Conservation (phyloP, 306 rosid species). For the Neltuma alba region DNA sequence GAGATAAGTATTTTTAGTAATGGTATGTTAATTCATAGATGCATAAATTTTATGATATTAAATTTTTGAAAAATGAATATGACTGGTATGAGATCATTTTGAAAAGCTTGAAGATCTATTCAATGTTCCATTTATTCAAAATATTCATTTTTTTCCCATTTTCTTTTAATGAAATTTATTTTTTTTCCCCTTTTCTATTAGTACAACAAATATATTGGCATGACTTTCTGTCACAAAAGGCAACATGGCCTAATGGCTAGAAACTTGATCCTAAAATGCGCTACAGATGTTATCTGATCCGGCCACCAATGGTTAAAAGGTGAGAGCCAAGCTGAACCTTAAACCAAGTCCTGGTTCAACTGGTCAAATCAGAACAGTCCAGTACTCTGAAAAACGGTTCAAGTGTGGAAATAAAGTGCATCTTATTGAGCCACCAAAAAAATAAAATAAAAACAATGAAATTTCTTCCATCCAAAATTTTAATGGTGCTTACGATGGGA, state of each 20-base stretch:
- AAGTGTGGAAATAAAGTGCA: slow-evolving; percentile 1
- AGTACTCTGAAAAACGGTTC: neutral
- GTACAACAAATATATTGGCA: neutral
- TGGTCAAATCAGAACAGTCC: neutral
- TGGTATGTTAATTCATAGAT: neutral
- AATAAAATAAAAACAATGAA: neutral
- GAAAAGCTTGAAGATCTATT: neutral
- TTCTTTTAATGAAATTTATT: too few species aligned
- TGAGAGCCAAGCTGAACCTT: neutral
- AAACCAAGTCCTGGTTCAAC: neutral
- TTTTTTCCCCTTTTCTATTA: neutral
- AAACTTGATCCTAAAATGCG: neutral
- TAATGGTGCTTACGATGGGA: slow-evolving; percentile 68
- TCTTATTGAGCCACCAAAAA: neutral
- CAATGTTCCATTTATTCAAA: neutral
- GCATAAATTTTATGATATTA: neutral
- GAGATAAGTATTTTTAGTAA: neutral
- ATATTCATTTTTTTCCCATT: neutral
- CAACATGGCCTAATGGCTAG: neutral
- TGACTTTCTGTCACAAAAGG: neutral
- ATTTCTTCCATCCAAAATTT: slow-evolving; percentile 24
- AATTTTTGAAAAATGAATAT: neutral
- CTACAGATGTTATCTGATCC: neutral
- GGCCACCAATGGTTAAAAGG: neutral
- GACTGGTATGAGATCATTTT: neutral